Evolutionary conservation across 257 asterid genomes (phyloP).

Genomic region (Salvia splendens): DNA sequence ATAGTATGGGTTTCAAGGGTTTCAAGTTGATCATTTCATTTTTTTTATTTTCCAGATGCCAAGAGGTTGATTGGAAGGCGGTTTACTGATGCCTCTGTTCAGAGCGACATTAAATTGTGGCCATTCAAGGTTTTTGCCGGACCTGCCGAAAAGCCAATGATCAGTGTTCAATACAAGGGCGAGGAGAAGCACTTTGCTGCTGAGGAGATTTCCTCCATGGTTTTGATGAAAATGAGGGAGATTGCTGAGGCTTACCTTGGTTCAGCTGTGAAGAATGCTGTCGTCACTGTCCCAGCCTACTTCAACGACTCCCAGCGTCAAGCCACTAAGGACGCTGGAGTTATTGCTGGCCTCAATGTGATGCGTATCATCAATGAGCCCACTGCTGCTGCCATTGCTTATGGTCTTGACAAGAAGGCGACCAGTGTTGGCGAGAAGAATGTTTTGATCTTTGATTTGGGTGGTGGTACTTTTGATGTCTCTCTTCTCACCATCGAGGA

Average conservation of each 20-base stretch:
- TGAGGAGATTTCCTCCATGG: constrained; percentile 89
- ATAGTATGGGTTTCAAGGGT: too few species aligned
- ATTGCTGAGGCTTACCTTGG: constrained; percentile 83
- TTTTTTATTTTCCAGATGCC: constrained; percentile 59
- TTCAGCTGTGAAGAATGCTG: constrained; percentile 70
- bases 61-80: constrained; percentile 82
- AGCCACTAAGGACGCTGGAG: constrained; percentile 92
- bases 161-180: constrained; percentile 69
- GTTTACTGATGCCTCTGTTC: constrained; percentile 64
- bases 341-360: constrained; percentile 75
- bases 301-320: constrained; percentile 87
- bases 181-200: constrained; percentile 85
- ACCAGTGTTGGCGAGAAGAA: constrained; percentile 83
- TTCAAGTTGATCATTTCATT: too few species aligned
- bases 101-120: constrained; percentile 75
- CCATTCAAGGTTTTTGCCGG: constrained; percentile 78
- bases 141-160: constrained; percentile 84
- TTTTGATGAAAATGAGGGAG: constrained; percentile 72
- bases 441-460: constrained; percentile 75
- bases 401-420: constrained; percentile 84
- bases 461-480: constrained; percentile 89
- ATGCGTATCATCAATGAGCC: constrained; percentile 87
- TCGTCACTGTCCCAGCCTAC: constrained; percentile 85
- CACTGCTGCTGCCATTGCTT: constrained; percentile 91
- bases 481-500: constrained; percentile 64